Percentiles rank a stretch among this genome's conserved stretches.
phyloP scores from a whole-genome alignment of 2,329 filamentous ascomycete species.

The Sarocladiaceae sp. region DNA sequence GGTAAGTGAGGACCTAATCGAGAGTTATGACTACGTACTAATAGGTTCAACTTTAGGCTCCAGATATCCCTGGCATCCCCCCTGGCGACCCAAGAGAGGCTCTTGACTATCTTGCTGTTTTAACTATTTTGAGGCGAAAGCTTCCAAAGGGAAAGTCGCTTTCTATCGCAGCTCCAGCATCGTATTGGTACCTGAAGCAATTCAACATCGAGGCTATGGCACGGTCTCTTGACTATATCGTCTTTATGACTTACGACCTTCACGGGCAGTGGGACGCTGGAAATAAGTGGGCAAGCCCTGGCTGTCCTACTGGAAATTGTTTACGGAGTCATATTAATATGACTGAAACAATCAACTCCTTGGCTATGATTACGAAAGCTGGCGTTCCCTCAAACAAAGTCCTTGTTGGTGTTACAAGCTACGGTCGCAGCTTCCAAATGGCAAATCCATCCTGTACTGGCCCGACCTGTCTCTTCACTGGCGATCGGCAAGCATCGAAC shows the following conservation, averaged over 20 bases:
- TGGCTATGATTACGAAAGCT: conserved; percentile 32
- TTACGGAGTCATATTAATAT: conserved; percentile 30
- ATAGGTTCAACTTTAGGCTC: conserved; percentile 17
- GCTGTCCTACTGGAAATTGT: conserved; percentile 27
- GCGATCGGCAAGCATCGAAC: too few relatives aligned
- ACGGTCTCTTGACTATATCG: conserved; percentile 23
- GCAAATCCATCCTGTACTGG: conserved; percentile 21
- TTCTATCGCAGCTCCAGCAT: conserved; percentile 32
- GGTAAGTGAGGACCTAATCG: conserved; percentile 31
- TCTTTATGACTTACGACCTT: conserved; percentile 30
- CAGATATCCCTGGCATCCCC: conserved; percentile 22
- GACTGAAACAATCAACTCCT: conserved; percentile 27
- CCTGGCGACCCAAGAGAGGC: conserved; percentile 19
- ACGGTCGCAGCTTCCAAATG: conserved; percentile 31
- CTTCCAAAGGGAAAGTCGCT: conserved; percentile 26
- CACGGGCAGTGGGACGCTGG: conserved; percentile 26
- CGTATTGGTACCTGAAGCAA: conserved; percentile 33
- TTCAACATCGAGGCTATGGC: conserved; percentile 30
- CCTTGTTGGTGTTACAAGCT: conserved; percentile 25
- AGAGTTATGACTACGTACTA: conserved; percentile 28
- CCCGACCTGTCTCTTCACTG: too few relatives aligned
- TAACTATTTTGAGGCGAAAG: conserved; percentile 23
- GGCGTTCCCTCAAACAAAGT: conserved; percentile 24
- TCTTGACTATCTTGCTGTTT: conserved; percentile 28
- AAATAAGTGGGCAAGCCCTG: conserved; percentile 21